A percentile compares a stretch with the other conserved stretches of the same genome.
Conservation (phyloP, 331 rosid genomes). For the Erythrophleum ivorense region DNA sequence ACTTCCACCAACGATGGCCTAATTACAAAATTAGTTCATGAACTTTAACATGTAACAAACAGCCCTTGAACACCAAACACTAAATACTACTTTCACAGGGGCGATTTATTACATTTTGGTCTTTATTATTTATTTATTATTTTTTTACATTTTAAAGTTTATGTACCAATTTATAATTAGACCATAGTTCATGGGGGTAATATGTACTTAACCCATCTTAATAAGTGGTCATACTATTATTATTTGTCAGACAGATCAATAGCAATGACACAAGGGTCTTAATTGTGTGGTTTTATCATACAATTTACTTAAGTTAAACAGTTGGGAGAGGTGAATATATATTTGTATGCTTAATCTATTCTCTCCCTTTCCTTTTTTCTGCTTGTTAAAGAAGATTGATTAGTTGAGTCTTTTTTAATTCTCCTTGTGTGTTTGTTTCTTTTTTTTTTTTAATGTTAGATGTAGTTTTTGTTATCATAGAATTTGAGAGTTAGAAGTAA, state of each 20-base stretch:
- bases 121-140: neutral
- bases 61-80: neutral
- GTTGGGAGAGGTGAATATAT: neutral
- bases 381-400: neutral
- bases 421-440: neutral
- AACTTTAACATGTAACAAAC: neutral
- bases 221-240: constrained; percentile 3
- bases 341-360: neutral
- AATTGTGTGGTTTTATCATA: constrained; percentile 5
- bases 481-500: no score
- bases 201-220: neutral
- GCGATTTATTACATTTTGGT: neutral
- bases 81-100: neutral
- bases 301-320: neutral
- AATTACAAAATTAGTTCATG: neutral
- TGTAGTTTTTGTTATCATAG: neutral
- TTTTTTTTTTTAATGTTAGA: neutral
- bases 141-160: neutral
- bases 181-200: neutral
- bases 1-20: no score
- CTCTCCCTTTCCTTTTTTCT: neutral
- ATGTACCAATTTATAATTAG: neutral
- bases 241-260: neutral
- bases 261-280: neutral
- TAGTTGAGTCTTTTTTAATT: neutral